Evolutionary conservation across 2,329 filamentous ascomycete species (phyloP).

Genomic region (Aureobasidium sp.): DNA sequence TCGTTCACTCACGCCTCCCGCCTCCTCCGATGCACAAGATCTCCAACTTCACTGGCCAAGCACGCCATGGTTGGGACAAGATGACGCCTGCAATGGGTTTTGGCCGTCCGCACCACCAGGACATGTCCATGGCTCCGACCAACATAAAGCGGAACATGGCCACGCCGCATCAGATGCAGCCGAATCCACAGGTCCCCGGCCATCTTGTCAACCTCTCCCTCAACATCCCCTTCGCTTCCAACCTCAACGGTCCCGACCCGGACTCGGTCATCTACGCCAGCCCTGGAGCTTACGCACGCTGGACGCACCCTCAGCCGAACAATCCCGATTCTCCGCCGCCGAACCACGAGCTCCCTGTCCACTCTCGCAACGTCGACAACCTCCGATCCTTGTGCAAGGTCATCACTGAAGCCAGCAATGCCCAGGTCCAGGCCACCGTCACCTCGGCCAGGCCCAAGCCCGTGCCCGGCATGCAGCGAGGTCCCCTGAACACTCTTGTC

Average conservation of each 20-base stretch:
- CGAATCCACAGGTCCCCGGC: slow-evolving; percentile 60
- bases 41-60: slow-evolving; percentile 57
- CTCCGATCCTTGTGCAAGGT: slow-evolving; percentile 74
- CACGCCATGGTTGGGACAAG: slow-evolving; percentile 60
- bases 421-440: slow-evolving; percentile 71
- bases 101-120: slow-evolving; percentile 29
- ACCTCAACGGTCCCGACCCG: slow-evolving; percentile 82
- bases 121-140: slow-evolving; percentile 27
- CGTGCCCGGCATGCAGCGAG: slow-evolving; percentile 43
- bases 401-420: slow-evolving; percentile 57
- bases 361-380: slow-evolving; percentile 74
- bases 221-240: slow-evolving; percentile 93
- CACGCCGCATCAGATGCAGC: slow-evolving; percentile 34
- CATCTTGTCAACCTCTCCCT: slow-evolving; percentile 85
- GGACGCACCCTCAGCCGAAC: slow-evolving; percentile 66
- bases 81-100: slow-evolving; percentile 56
- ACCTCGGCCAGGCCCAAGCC: slow-evolving; percentile 69
- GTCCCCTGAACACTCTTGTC: slow-evolving; percentile 42
- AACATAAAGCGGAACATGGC: slow-evolving; percentile 48
- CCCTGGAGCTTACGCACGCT: slow-evolving; percentile 75
- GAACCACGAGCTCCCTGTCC: slow-evolving; percentile 84
- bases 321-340: slow-evolving; percentile 69
- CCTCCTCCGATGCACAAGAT: slow-evolving; percentile 53
- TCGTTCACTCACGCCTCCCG: neutral
- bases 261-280: slow-evolving; percentile 94